These are phyloP conservation scores for Ananas comosus DNA, from an alignment of 176 grass and related monocot genomes.

Conservation along the genomic window DNA sequence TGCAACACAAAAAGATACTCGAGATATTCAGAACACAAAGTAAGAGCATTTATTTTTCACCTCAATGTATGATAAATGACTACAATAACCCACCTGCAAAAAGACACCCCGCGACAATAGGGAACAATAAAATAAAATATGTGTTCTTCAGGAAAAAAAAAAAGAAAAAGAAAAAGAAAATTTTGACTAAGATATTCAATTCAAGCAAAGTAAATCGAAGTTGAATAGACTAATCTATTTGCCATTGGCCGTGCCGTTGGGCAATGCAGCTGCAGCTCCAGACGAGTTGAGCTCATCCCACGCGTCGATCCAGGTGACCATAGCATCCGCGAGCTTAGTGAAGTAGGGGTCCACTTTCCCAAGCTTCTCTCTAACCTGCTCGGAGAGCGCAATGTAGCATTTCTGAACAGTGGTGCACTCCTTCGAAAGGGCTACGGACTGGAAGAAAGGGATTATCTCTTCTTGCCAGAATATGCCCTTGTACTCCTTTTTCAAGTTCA, in stretches of 20 bases:
- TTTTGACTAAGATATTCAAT: no score
- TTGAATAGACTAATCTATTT: not conserved
- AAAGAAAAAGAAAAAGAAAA: no score
- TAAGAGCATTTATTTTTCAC: no score
- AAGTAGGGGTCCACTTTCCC: constrained; percentile 33
- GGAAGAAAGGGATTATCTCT: constrained; percentile 96
- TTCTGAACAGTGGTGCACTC: constrained; percentile 78
- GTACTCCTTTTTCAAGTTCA: constrained; percentile 96
- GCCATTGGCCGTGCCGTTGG: not conserved
- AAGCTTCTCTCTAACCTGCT: constrained; percentile 70
- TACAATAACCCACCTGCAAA: no score
- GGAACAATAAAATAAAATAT: no score
- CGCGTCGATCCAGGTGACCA: constrained; percentile 44
- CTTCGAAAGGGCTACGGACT: constrained; percentile 54
- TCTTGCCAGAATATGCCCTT: constrained; percentile 99
- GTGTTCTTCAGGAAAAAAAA: no score
- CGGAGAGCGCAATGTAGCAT: constrained; percentile 64
- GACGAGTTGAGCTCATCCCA: constrained; percentile 44
- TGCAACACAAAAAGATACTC: no score
- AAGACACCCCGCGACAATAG: no score
- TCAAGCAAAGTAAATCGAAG: no score
- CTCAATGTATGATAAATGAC: no score
- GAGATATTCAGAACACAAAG: no score
- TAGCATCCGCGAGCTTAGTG: constrained; percentile 34
- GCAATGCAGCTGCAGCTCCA: constrained; percentile 4